Percentiles rank a stretch among this genome's conserved stretches.
Evolutionary conservation across 1,284 basidiomycete genomes (phyloP).

Genomic region (Golubevia pallescens): DNA sequence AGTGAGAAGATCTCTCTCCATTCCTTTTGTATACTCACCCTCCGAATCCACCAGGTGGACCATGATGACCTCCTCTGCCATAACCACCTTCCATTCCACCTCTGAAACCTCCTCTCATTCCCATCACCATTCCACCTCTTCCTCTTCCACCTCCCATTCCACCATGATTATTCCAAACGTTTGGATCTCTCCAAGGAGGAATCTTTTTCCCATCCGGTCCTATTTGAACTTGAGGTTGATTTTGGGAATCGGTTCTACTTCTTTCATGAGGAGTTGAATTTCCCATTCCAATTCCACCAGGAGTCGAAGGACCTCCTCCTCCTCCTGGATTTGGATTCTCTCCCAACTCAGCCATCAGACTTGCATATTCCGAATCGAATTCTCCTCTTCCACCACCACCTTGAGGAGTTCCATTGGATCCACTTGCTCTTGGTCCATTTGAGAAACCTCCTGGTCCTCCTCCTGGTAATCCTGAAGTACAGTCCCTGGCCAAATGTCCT

Average conservation of each 20-base stretch:
- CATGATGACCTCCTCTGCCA: too few relatives aligned
- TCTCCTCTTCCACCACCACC: constrained; percentile 17
- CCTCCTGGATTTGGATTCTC: too few relatives aligned
- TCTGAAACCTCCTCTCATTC: too few relatives aligned
- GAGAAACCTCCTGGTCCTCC: background rate
- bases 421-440: too few relatives aligned
- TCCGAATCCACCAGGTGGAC: too few relatives aligned
- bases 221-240: constrained; percentile 12
- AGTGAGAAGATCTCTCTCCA: too few relatives aligned
- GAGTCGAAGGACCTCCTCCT: constrained; percentile 68
- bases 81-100: too few relatives aligned
- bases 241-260: background rate
- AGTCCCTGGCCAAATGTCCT: constrained; percentile 61
- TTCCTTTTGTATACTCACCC: too few relatives aligned
- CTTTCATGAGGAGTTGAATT: background rate
- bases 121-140: too few relatives aligned
- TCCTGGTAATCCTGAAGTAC: constrained; percentile 12
- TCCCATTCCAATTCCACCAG: too few relatives aligned
- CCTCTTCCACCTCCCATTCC: too few relatives aligned
- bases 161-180: constrained; percentile 49
- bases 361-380: constrained; percentile 97
- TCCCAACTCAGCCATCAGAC: constrained; percentile 95
- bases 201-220: constrained; percentile 56
- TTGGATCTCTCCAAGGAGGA: constrained; percentile 60
- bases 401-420: constrained; percentile 48